Conservation (phyloP, 108 stramenopile species). For the Hondaea fermentalgiana region DNA sequence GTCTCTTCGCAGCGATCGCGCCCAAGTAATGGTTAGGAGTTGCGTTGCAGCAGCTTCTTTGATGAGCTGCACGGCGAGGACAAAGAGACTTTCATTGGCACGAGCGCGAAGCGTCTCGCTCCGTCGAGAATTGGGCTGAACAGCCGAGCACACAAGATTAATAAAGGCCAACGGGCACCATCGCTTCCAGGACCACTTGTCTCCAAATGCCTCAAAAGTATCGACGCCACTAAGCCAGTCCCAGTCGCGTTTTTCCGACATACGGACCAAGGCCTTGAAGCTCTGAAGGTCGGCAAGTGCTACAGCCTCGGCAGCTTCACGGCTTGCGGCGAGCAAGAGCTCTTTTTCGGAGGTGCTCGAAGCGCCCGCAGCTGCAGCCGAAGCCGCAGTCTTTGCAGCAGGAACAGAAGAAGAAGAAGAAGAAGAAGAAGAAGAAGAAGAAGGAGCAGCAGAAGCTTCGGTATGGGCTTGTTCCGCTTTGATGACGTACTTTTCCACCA, state of each 20-base stretch:
- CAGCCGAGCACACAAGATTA: neutral
- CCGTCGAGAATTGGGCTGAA: neutral
- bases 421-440: too few relatives aligned
- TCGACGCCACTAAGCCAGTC: slow-evolving; percentile 10
- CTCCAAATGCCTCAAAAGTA: slow-evolving; percentile 3
- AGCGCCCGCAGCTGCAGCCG: too few relatives aligned
- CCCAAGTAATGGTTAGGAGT: neutral
- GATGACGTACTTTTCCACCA: neutral
- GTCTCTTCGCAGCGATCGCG: neutral
- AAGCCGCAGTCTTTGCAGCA: too few relatives aligned
- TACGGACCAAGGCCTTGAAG: neutral
- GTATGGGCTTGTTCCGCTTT: neutral
- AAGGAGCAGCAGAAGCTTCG: too few relatives aligned
- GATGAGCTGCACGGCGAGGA: neutral
- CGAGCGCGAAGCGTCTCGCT: neutral
- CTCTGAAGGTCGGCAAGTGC: neutral
- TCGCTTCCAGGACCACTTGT: neutral
- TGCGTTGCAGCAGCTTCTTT: neutral
- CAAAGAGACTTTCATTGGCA: neutral
- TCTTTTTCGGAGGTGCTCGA: too few relatives aligned
- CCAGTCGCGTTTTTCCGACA: neutral
- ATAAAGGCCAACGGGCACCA: neutral
- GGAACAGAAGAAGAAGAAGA: too few relatives aligned
- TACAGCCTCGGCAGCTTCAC: neutral
- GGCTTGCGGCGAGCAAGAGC: neutral